Percentiles rank a stretch among this genome's conserved stretches.
Evolutionary conservation across 805 yeast species (phyloP).

Genomic region (Candida tibetensis): DNA sequence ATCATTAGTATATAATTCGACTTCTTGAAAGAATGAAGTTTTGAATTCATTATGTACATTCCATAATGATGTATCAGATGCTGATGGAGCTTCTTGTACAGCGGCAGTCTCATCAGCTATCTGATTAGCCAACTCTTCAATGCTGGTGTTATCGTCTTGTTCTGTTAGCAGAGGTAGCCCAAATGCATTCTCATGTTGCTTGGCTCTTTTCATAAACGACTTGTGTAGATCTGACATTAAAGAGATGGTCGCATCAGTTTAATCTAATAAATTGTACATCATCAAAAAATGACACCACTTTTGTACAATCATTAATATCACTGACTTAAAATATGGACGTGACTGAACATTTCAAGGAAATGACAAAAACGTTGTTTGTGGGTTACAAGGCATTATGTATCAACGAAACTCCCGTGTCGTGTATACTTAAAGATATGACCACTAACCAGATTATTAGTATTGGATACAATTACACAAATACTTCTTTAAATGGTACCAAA

Average conservation of each 20-base stretch:
- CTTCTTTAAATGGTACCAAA: slow-evolving; percentile 78
- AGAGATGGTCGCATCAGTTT: slow-evolving; percentile 1
- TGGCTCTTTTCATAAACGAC: slow-evolving; percentile 6
- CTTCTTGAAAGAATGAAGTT: slow-evolving; percentile 14
- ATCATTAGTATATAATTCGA: slow-evolving; percentile 16
- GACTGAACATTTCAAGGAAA: slow-evolving; percentile 33
- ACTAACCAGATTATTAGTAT: slow-evolving; percentile 55
- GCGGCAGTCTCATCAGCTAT: neutral
- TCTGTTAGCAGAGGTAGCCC: slow-evolving; percentile 1
- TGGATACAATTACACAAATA: slow-evolving; percentile 86
- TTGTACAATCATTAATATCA: too few species aligned
- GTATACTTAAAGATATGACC: slow-evolving; percentile 49
- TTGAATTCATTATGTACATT: slow-evolving; percentile 13
- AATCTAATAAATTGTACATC: too few species aligned
- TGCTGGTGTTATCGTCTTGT: neutral
- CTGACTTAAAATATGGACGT: slow-evolving; percentile 7
- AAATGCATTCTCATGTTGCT: neutral
- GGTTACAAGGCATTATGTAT: slow-evolving; percentile 62
- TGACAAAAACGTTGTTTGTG: slow-evolving; percentile 51
- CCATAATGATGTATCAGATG: too few species aligned
- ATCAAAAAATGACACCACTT: too few species aligned
- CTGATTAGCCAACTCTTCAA: slow-evolving; percentile 1
- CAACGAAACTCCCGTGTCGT: slow-evolving; percentile 86
- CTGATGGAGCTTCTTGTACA: neutral
- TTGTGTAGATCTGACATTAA: slow-evolving; percentile 17